Conservation (phyloP, 2,329 filamentous ascomycete species). For the Cladosporium sphaerospermum region DNA sequence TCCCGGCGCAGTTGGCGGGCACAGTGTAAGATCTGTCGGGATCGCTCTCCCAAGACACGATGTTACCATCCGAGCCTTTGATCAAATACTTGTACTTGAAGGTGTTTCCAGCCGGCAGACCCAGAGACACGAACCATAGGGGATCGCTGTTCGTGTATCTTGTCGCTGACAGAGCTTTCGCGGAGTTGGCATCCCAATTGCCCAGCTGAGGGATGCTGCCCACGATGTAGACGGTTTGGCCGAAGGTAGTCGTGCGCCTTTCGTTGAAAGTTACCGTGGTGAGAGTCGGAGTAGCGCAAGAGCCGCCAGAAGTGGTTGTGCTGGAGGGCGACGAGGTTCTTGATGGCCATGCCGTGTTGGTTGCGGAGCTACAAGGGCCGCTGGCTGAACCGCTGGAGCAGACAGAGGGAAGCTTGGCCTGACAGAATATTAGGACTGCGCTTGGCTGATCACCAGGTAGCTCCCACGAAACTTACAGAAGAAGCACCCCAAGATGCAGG, state of each 20-base stretch:
- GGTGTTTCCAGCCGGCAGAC: slow-evolving; percentile 47
- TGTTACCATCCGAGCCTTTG: slow-evolving; percentile 45
- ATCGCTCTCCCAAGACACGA: slow-evolving; percentile 57
- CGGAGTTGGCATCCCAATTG: slow-evolving; percentile 48
- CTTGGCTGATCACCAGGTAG: too few species aligned
- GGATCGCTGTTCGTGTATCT: slow-evolving; percentile 53
- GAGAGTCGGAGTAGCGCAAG: slow-evolving; percentile 21
- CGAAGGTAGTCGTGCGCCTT: slow-evolving; percentile 49
- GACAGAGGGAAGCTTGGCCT: slow-evolving; percentile 18
- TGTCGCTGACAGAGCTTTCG: slow-evolving; percentile 50
- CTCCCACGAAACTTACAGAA: slow-evolving; percentile 6
- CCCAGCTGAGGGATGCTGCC: slow-evolving; percentile 56
- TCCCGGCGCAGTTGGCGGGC: slow-evolving; percentile 17
- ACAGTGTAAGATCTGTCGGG: slow-evolving; percentile 33
- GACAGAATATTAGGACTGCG: background rate
- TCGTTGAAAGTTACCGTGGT: slow-evolving; percentile 56
- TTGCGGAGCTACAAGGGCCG: slow-evolving; percentile 24
- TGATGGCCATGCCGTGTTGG: slow-evolving; percentile 22
- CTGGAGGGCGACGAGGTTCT: slow-evolving; percentile 9
- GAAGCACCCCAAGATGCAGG: slow-evolving; percentile 50
- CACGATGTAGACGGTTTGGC: slow-evolving; percentile 59
- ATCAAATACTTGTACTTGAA: slow-evolving; percentile 65
- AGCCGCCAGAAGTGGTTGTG: slow-evolving; percentile 15
- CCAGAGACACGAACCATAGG: slow-evolving; percentile 53
- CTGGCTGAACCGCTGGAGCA: slow-evolving; percentile 23